A percentile compares a stretch with the other conserved stretches of the same genome.
Evolutionary conservation across 2,329 filamentous ascomycete species (phyloP).

Genomic region (Fusarium sp.): DNA sequence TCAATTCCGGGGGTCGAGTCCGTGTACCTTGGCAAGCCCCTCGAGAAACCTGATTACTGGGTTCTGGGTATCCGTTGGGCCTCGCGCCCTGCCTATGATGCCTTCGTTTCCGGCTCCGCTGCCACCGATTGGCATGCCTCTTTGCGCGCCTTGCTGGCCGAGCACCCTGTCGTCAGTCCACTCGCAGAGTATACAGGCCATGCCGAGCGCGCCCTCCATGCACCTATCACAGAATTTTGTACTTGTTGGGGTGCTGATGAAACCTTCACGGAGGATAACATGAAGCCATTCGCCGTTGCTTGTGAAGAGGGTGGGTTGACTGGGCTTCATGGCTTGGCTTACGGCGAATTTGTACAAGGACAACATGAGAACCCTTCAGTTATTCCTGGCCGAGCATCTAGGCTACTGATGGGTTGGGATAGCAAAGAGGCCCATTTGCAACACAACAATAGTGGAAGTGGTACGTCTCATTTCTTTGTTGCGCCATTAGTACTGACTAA

Average conservation of each 20-base stretch:
- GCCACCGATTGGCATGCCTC: conserved; percentile 52
- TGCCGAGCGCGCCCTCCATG: conserved; percentile 42
- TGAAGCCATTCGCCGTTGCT: conserved; percentile 41
- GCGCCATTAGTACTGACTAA: not conserved
- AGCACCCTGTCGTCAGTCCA: conserved; percentile 37
- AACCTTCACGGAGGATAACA: conserved; percentile 43
- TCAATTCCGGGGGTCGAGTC: conserved; percentile 45
- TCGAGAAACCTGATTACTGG: conserved; percentile 47
- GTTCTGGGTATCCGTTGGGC: conserved; percentile 48
- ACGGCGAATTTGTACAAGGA: conserved; percentile 46
- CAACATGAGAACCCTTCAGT: conserved; percentile 40
- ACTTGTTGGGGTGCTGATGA: conserved; percentile 46
- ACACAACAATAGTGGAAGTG: conserved; percentile 43
- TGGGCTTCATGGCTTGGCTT: conserved; percentile 46
- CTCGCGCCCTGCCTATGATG: conserved; percentile 45
- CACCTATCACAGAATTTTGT: conserved; percentile 51
- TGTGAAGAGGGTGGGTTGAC: conserved; percentile 35
- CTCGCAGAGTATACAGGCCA: conserved; percentile 29
- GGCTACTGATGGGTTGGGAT: conserved; percentile 51
- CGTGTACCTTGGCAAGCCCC: conserved; percentile 47
- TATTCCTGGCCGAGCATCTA: conserved; percentile 43
- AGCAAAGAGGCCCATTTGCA: conserved; percentile 49
- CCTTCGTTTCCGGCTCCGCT: conserved; percentile 52
- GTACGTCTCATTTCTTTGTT: conserved; percentile 31
- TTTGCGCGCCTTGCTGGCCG: conserved; percentile 44